phyloP scores from a whole-genome alignment of 2,329 filamentous ascomycete species.

The Fusarium brevicatenulatum region DNA sequence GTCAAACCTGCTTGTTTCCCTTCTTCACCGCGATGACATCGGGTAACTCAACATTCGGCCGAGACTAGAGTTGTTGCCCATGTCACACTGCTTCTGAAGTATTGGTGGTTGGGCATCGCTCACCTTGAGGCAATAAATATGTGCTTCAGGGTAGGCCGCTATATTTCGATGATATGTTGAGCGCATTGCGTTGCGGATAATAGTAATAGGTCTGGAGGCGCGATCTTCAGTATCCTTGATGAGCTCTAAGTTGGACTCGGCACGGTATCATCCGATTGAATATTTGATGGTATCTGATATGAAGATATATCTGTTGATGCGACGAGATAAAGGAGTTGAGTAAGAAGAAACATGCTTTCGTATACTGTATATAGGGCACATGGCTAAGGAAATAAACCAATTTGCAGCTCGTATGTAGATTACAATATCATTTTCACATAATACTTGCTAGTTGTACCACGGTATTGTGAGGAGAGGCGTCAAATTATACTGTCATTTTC shows the following conservation, averaged over 20 bases:
- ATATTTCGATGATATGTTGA: neutral
- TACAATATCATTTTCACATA: rapidly evolving
- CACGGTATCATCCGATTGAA: no score
- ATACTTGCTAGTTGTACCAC: neutral
- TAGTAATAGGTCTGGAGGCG: no score
- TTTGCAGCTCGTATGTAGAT: no score
- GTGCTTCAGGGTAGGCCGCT: slow-evolving; percentile 5
- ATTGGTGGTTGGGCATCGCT: neutral
- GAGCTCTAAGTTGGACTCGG: no score
- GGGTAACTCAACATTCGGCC: neutral
- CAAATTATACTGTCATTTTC: neutral
- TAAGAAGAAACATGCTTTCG: rapidly evolving
- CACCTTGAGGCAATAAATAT: neutral
- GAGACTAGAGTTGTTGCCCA: neutral
- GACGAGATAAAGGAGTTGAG: neutral
- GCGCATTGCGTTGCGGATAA: no score
- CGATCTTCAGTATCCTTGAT: no score
- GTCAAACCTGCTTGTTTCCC: neutral
- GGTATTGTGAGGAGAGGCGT: neutral
- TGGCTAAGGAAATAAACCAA: rapidly evolving
- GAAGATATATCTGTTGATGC: neutral
- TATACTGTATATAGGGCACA: rapidly evolving
- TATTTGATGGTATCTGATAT: no score
- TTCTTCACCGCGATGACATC: neutral
- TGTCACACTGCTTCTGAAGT: neutral